Evolutionary conservation across 106 monocot genomes (phyloP), one percentile per base, ranked within the genome.

Genomic region (Phalaenopsis aphrodite): DNA sequence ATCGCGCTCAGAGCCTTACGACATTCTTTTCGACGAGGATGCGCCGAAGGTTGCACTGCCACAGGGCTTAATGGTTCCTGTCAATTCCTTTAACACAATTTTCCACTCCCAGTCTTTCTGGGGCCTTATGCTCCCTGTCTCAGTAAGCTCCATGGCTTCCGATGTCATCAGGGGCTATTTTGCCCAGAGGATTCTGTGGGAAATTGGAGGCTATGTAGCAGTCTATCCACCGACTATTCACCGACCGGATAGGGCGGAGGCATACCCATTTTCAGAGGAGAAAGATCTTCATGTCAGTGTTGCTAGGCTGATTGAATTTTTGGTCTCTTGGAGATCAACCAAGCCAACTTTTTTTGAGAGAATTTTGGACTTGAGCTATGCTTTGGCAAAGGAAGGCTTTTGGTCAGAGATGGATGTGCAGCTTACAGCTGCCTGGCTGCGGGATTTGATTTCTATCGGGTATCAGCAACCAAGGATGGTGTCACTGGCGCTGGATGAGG

Each of bases 221-320:
- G 82, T 90, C 14, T 90, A 90, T 48, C 90, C 90, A 0, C 90
- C 90, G 5, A 90, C 87, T 4, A 78, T 85, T 11, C 69, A 81
- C 19, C 41, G 87, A 19, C 8, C 46, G 46, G 90, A 90, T 73
- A 64, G 42, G 37, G 80, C 78, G 1, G 72, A 85, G 76, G 19
- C 78, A 4, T 87, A 90, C 52, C 83, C 87, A 7, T 90, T 85
- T 47, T 43, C 90, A 5, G 90, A 90, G 56, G 90, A 90, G 87
- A 90, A 87, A 76, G 90, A 90, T 73, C 83, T 90, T 12, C 89
- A 90, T 87, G 83, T 87, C 41, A 90, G 87, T 77, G 87, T 90
- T 21, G 85, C 84, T 19, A 75, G 83, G 15, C 61, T 90, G 81
- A 83, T 85, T 42, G 81, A 87, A 18, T 90, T 90, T 77, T 75